phyloP scores from a whole-genome alignment of 148 eudicot species.

The Amaranthus palmeri region DNA sequence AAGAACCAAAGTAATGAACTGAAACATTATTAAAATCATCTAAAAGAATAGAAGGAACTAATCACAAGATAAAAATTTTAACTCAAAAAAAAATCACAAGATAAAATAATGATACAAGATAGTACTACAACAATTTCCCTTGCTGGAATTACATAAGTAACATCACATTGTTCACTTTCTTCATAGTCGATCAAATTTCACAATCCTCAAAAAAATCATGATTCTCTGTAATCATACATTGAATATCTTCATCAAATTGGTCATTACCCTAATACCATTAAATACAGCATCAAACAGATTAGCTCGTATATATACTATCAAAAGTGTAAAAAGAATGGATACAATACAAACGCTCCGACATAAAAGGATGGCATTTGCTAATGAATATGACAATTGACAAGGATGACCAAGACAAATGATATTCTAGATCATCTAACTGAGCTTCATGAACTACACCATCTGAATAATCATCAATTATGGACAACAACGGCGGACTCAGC shows the following conservation, averaged over 20 bases:
- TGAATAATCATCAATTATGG: slow-evolving; percentile 12
- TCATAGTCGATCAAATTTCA: slow-evolving; percentile 26
- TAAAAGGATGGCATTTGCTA: slow-evolving; percentile 20
- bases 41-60: too few species aligned
- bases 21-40: too few species aligned
- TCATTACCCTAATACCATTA: too few species aligned
- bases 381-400: slow-evolving; percentile 22
- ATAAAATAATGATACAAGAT: too few species aligned
- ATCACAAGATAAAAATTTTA: too few species aligned
- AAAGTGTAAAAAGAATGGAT: slow-evolving; percentile 21
- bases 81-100: too few species aligned
- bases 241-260: neutral
- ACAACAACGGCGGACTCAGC: neutral
- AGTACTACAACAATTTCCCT: too few species aligned
- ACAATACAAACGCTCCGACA: slow-evolving; percentile 25
- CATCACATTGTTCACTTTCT: neutral
- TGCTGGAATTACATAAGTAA: too few species aligned
- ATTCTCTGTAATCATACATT: slow-evolving; percentile 24
- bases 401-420: slow-evolving; percentile 19
- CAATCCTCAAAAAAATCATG: slow-evolving; percentile 13
- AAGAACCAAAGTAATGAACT: too few species aligned
- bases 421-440: slow-evolving; percentile 19
- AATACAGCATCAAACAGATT: slow-evolving; percentile 22
- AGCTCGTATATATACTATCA: slow-evolving; percentile 21
- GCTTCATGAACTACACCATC: slow-evolving; percentile 14